A percentile compares a stretch with the other conserved stretches of the same genome.
phyloP scores from a whole-genome alignment of 306 rosid species.

The Fragaria ananassa region DNA sequence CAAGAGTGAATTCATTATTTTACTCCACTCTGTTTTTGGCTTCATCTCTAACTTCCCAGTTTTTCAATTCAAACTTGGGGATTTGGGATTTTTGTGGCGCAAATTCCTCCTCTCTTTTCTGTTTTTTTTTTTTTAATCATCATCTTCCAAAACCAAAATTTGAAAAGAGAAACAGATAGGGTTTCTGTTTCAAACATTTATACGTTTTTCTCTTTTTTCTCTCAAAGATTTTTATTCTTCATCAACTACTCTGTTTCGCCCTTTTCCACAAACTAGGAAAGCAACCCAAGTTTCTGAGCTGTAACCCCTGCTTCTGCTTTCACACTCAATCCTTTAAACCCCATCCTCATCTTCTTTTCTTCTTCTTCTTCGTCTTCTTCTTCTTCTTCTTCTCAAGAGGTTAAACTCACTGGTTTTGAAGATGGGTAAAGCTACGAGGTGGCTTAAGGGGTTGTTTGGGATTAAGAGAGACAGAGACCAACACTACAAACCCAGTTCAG shows the following conservation, averaged over 20 bases:
- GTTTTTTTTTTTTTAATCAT: background rate
- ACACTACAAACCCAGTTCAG: conserved; percentile 24
- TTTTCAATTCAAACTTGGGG: conserved; percentile 10
- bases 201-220: background rate
- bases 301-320: conserved; percentile 12
- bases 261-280: conserved; percentile 38
- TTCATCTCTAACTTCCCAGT: conserved; percentile 2
- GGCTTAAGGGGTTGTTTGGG: conserved; percentile 76
- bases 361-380: background rate
- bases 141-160: background rate
- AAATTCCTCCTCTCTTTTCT: background rate
- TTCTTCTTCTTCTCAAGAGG: background rate
- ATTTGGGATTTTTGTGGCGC: conserved; percentile 12
- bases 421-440: conserved; percentile 78
- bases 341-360: background rate
- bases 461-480: conserved; percentile 45
- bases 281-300: conserved; percentile 30
- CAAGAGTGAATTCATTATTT: conserved; percentile 24
- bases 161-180: background rate
- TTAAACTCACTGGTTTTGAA: background rate
- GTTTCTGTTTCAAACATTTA: background rate
- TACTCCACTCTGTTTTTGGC: conserved; percentile 13
- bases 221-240: conserved; percentile 26
- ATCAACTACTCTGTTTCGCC: conserved; percentile 34
- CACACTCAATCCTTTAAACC: conserved; percentile 27